Evolutionary conservation across 2,329 filamentous ascomycete genomes (phyloP).

Genomic region (Epicoccum sorghinum): DNA sequence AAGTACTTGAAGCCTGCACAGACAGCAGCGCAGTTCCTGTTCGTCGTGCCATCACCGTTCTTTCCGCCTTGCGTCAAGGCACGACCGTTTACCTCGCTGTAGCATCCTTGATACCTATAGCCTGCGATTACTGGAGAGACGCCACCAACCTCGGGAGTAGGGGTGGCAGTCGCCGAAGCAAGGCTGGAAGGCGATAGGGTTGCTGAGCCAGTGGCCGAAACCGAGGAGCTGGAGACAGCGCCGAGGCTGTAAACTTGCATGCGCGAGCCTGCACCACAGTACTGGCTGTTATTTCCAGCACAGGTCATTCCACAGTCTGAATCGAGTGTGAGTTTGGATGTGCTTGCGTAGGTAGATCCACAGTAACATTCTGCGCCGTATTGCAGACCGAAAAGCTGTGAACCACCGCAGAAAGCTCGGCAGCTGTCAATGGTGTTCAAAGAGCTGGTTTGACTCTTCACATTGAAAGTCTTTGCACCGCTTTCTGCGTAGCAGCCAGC

Average conservation of each 20-base stretch:
- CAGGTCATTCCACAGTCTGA: constrained; percentile 13
- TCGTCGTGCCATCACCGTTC: constrained; percentile 1
- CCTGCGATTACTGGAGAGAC: constrained; percentile 1
- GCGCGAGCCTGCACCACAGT: constrained; percentile 9
- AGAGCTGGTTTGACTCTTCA: constrained; percentile 5
- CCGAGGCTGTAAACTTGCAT: constrained; percentile 14
- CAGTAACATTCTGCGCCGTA: constrained; percentile 32
- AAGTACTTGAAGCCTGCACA: constrained; percentile 4
- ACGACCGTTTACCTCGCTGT: constrained; percentile 1
- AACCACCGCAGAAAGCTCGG: constrained; percentile 33
- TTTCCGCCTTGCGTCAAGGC: constrained; percentile 3
- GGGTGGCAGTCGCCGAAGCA: not conserved
- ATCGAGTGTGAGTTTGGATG: not conserved
- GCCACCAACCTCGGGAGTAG: not conserved
- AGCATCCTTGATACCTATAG: constrained; percentile 5
- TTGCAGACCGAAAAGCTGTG: constrained; percentile 41
- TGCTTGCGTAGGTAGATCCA: constrained; percentile 1
- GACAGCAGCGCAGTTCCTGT: constrained; percentile 5
- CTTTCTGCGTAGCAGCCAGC: constrained; percentile 21
- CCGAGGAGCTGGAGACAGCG: not conserved
- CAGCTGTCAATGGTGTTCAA: constrained; percentile 12
- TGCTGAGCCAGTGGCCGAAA: not conserved
- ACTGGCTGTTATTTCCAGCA: constrained; percentile 14
- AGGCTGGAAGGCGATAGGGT: not conserved
- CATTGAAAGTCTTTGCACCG: constrained; percentile 16